Evolutionary conservation across 1,284 basidiomycete genomes (phyloP).

Genomic region (Malassezia japonica): DNA sequence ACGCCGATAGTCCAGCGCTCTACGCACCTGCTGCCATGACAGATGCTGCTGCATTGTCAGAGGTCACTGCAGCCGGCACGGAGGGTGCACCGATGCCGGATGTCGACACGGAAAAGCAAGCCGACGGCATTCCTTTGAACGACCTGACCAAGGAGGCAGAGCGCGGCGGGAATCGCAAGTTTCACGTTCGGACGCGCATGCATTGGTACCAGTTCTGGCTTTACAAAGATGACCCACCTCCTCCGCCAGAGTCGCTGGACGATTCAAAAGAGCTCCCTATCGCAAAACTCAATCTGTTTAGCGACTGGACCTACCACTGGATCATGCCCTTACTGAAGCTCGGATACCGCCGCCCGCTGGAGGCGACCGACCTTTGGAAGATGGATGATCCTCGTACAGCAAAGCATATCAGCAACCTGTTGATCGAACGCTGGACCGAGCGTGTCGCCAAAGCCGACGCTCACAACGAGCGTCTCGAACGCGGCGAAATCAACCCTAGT

Average conservation of each 20-base stretch:
- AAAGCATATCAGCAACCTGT: slow-evolving; percentile 56
- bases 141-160: no score
- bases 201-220: slow-evolving; percentile 46
- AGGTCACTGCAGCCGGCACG: no score
- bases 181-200: slow-evolving; percentile 32
- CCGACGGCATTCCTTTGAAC: no score
- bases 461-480: slow-evolving; percentile 62
- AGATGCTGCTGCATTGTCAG: no score
- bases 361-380: slow-evolving; percentile 73
- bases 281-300: slow-evolving; percentile 53
- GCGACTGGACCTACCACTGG: slow-evolving; percentile 61
- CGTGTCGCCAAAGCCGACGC: slow-evolving; percentile 57
- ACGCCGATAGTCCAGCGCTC: no score
- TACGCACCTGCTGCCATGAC: no score
- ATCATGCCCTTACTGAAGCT: slow-evolving; percentile 60
- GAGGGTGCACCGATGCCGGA: no score
- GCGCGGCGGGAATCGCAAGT: slow-evolving; percentile 28
- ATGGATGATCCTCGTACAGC: slow-evolving; percentile 56
- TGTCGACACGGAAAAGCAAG: no score
- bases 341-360: slow-evolving; percentile 68
- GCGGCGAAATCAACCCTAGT: slow-evolving; percentile 59
- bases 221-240: slow-evolving; percentile 32
- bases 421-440: slow-evolving; percentile 59
- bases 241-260: slow-evolving; percentile 52
- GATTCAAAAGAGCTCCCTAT: slow-evolving; percentile 56